These are phyloP conservation scores for Acer yangbiense DNA, from an alignment of 345 rosid genomes.

Conservation along the genomic window DNA sequence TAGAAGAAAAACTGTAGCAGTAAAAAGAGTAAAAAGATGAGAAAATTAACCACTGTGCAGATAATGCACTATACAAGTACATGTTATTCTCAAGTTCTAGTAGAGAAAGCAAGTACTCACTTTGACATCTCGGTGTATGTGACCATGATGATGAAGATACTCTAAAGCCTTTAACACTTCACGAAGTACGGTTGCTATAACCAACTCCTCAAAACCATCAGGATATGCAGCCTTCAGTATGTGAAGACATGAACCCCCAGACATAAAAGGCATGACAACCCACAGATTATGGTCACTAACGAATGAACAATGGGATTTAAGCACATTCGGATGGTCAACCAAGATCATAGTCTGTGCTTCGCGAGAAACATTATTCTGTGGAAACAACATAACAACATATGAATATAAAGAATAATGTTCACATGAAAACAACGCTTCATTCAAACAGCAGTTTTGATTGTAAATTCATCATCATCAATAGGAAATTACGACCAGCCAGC, in stretches of 20 bases:
- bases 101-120: slow-evolving; percentile 40
- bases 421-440: no score
- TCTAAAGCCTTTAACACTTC: slow-evolving; percentile 91
- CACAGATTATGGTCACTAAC: slow-evolving; percentile 89
- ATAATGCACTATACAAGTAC: no score
- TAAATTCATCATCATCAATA: no score
- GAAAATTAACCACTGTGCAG: no score
- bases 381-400: slow-evolving; percentile 5
- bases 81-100: neutral
- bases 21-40: no score
- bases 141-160: slow-evolving; percentile 98
- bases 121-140: slow-evolving; percentile 96
- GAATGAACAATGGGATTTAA: slow-evolving; percentile 91
- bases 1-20: no score
- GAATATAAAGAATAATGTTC: neutral
- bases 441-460: no score
- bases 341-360: slow-evolving; percentile 97
- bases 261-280: slow-evolving; percentile 98
- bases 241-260: slow-evolving; percentile 99
- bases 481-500: no score
- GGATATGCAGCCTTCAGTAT: slow-evolving; percentile 92
- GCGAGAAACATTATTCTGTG: slow-evolving; percentile 74
- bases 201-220: slow-evolving; percentile 92
- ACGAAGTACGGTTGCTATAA: slow-evolving; percentile 84
- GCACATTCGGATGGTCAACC: slow-evolving; percentile 90